Evolutionary conservation across 176 grass and related monocot genomes (phyloP), one percentile per base, ranked within the genome.

Genomic region (Bromus sterilis): DNA sequence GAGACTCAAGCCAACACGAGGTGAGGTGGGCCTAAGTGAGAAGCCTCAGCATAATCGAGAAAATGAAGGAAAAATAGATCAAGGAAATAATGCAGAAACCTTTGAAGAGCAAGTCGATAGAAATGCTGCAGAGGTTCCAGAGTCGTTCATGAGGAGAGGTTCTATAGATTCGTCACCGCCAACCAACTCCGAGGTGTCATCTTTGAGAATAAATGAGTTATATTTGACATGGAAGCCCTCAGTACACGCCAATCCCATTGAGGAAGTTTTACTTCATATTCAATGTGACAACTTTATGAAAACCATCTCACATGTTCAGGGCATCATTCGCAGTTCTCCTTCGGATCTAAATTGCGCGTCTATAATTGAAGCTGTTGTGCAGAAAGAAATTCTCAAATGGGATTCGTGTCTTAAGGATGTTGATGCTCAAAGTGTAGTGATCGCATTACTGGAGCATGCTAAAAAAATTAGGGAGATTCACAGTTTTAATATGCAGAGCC

Each of bases 251-350:
- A 86, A 42, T 25, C 12, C 72, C 36, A 42, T 66, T 57, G 83
- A 89, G 29, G 77, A 78, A 64, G 77, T 78, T 56, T 82, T 89
- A 82, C 83, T 78, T 72, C 78, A 77, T 55, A 86, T 86, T 82
- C 73, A 89, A 23, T 69, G 35, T 25, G 78, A 78, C 24, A 89
- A 78, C 66, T 82, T 89, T 43, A 56, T 36, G 36, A 89, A 44
- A n/a, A 89, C 78, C 21, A 73, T 89, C 29, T 29, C 36, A 65
- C 73, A 39, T 43, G 58, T 89, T 42, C 83, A 89, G 56, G 80
- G 80, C 64, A 86, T 89, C 13, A 82, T 89, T 11, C 29, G 2
- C 12, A 71, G 77, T 74, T 46, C 36, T 57, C 53, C 42, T 78
- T 78, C 44, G 40, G 73, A 86, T 37, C 35, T 78, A 56, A n/a